phyloP scores from a whole-genome alignment of 2,329 filamentous ascomycete genomes.

The Xylariaceae sp. region DNA sequence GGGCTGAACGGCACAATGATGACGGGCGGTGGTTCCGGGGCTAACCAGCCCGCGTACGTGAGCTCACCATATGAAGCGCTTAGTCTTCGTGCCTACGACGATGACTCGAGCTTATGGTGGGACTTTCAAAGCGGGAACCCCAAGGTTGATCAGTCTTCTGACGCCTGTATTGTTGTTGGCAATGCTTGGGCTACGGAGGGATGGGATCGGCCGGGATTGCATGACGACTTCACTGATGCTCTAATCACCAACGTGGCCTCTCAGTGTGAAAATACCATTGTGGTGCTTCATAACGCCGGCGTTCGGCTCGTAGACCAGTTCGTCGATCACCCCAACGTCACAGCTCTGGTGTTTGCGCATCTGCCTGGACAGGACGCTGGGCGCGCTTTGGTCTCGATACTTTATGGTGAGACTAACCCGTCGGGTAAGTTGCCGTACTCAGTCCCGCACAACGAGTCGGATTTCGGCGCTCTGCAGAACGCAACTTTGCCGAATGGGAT shows the following conservation, averaged over 20 bases:
- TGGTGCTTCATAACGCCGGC: constrained; percentile 60
- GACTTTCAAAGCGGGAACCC: constrained; percentile 43
- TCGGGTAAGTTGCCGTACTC: constrained; percentile 49
- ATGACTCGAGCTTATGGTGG: constrained; percentile 45
- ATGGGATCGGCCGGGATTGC: constrained; percentile 50
- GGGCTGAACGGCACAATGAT: constrained; percentile 44
- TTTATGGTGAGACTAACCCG: constrained; percentile 58
- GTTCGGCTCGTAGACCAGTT: constrained; percentile 56
- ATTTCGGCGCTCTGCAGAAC: constrained; percentile 41
- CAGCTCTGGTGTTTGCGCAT: constrained; percentile 60
- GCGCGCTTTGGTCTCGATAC: constrained; percentile 66
- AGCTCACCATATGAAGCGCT: constrained; percentile 41
- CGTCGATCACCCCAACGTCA: constrained; percentile 64
- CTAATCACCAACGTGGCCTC: constrained; percentile 47
- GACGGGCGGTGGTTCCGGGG: constrained; percentile 30
- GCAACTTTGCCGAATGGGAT: constrained; percentile 42
- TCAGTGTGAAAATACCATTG: constrained; percentile 55
- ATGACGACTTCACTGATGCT: constrained; percentile 55
- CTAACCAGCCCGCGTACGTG: constrained; percentile 36
- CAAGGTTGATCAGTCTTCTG: constrained; percentile 38
- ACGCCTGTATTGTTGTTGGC: constrained; percentile 58
- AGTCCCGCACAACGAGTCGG: constrained; percentile 44
- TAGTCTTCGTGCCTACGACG: constrained; percentile 40
- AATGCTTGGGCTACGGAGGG: constrained; percentile 63
- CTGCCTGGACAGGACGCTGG: constrained; percentile 55